A percentile compares a stretch with the other conserved stretches of the same genome.
These are phyloP conservation scores for Kalmusia sp. DNA, from an alignment of 2,329 filamentous ascomycete species.

Conservation along the genomic window DNA sequence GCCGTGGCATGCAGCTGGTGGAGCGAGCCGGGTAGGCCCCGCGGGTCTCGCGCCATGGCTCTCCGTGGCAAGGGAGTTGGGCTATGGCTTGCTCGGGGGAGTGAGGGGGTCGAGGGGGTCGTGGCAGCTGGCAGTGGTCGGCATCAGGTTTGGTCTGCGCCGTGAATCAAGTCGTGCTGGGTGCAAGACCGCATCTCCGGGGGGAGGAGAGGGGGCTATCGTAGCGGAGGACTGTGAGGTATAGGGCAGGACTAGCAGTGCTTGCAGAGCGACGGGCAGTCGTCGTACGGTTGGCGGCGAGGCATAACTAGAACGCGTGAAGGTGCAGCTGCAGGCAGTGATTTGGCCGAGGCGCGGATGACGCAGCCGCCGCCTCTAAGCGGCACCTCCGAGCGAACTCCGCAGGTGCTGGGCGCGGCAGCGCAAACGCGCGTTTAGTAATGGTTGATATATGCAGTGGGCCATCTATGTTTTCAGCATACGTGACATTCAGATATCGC, in stretches of 20 bases:
- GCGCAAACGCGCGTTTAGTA: neutral
- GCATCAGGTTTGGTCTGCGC: conserved; percentile 28
- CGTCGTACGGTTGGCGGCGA: neutral
- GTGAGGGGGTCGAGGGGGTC: conserved; percentile 9
- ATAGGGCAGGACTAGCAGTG: neutral
- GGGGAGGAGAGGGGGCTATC: no score
- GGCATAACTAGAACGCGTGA: neutral
- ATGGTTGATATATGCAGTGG: no score
- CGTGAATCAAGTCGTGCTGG: conserved; percentile 1
- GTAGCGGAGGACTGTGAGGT: neutral
- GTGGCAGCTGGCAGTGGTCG: conserved; percentile 14
- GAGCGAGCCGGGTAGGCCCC: conserved; percentile 53
- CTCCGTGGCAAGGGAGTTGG: neutral
- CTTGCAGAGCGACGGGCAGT: no score
- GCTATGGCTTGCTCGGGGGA: conserved; percentile 2
- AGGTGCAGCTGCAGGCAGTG: conserved; percentile 1
- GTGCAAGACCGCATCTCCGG: conserved; percentile 1
- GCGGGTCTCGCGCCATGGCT: conserved; percentile 37
- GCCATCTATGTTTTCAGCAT: no score
- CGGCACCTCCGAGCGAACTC: neutral
- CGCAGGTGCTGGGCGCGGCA: neutral
- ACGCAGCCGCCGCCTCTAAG: neutral
- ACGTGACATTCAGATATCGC: no score
- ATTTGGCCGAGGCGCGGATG: neutral
- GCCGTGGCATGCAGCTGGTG: conserved; percentile 89